Evolutionary conservation across 1,284 basidiomycete genomes (phyloP).

Genomic region (Megacollybia platyphylla): DNA sequence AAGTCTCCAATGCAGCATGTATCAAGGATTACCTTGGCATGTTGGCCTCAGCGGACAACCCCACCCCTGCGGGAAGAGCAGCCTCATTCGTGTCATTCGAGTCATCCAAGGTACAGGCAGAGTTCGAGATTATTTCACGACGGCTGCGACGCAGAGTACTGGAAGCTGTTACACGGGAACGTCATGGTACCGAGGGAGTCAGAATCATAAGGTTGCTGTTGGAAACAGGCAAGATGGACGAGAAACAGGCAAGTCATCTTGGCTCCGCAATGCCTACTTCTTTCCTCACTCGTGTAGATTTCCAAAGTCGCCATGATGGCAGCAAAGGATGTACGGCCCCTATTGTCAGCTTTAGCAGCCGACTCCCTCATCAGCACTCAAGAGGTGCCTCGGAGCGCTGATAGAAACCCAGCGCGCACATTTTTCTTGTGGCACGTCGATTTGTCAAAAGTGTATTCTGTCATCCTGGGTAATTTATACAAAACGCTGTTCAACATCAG

Average conservation of each 20-base stretch:
- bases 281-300: conserved; percentile 39
- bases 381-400: conserved; percentile 81
- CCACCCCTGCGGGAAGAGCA: conserved; percentile 53
- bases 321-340: conserved; percentile 74
- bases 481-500: conserved; percentile 81
- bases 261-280: background rate
- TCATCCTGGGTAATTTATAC: conserved; percentile 68
- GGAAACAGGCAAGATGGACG: conserved; percentile 90
- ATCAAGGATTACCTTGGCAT: conserved; percentile 71
- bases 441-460: conserved; percentile 66
- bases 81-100: conserved; percentile 57
- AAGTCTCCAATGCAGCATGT: conserved; percentile 40
- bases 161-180: conserved; percentile 72
- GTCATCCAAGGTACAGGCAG: conserved; percentile 67
- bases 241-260: conserved; percentile 65
- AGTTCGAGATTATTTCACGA: conserved; percentile 69
- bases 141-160: conserved; percentile 65
- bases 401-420: conserved; percentile 75
- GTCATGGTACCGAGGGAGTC: conserved; percentile 78
- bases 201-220: conserved; percentile 75
- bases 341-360: conserved; percentile 69
- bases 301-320: conserved; percentile 90
- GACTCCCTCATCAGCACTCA: conserved; percentile 80
- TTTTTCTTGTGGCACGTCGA: conserved; percentile 92
- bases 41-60: conserved; percentile 69